Conservation (phyloP, 108 stramenopile genomes). For the Nitzschia palea region DNA sequence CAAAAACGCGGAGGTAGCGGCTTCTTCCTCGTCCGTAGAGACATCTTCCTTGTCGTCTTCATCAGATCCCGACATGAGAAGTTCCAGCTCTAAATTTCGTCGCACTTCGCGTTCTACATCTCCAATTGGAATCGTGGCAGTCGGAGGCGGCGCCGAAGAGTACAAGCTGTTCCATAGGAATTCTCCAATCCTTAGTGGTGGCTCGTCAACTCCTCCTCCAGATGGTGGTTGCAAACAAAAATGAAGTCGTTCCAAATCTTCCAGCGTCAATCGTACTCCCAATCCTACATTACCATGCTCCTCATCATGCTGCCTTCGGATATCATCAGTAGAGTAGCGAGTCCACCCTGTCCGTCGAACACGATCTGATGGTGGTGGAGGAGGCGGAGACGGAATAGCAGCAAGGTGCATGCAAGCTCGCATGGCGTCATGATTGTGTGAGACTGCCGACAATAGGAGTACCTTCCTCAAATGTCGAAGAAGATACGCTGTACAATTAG, state of each 20-base stretch:
- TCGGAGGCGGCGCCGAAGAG: slow-evolving; percentile 37
- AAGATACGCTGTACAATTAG: slow-evolving; percentile 71
- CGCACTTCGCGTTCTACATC: slow-evolving; percentile 81
- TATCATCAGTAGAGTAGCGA: slow-evolving; percentile 45
- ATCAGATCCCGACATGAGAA: slow-evolving; percentile 54
- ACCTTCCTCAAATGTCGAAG: slow-evolving; percentile 79
- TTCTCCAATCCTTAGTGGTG: slow-evolving; percentile 78
- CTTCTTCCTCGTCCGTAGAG: slow-evolving; percentile 52
- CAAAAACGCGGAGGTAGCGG: slow-evolving; percentile 44
- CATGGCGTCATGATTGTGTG: slow-evolving; percentile 72
- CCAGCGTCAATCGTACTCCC: slow-evolving; percentile 64
- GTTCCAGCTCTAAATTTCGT: slow-evolving; percentile 69
- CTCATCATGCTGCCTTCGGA: slow-evolving; percentile 63
- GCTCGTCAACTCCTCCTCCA: slow-evolving; percentile 81
- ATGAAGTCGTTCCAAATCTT: slow-evolving; percentile 80
- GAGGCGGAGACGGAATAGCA: slow-evolving; percentile 50
- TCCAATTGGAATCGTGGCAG: slow-evolving; percentile 63
- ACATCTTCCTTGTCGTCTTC: slow-evolving; percentile 51
- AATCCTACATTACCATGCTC: slow-evolving; percentile 81
- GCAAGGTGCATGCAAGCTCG: slow-evolving; percentile 70
- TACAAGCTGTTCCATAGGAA: slow-evolving; percentile 62
- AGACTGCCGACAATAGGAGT: slow-evolving; percentile 66
- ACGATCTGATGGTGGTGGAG: slow-evolving; percentile 35
- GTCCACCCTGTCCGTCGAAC: slow-evolving; percentile 34
- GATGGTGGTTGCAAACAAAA: slow-evolving; percentile 75